Percentiles rank a stretch among this genome's conserved stretches.
Conservation (phyloP, 78 protist species). For the Dictyostelium firmibasis region DNA sequence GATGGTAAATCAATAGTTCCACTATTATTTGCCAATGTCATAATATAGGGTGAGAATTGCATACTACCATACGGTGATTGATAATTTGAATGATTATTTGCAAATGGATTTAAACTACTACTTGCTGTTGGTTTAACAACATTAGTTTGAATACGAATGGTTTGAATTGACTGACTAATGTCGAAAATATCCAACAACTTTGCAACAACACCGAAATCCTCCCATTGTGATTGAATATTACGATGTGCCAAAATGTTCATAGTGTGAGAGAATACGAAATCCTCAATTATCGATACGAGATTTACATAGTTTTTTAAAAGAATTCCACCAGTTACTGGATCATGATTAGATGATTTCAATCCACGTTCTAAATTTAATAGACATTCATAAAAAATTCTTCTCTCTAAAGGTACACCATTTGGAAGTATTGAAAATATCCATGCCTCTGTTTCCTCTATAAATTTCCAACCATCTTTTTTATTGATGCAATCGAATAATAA, state of each 20-base stretch:
- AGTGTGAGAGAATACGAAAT: constrained; percentile 59
- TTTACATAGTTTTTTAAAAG: constrained; percentile 59
- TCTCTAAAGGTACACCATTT: constrained; percentile 43
- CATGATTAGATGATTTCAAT: not conserved
- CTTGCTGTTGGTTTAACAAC: not conserved
- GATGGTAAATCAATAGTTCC: constrained; percentile 47
- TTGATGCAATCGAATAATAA: constrained; percentile 38
- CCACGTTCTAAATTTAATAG: constrained; percentile 22
- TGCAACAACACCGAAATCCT: constrained; percentile 65
- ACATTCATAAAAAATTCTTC: constrained; percentile 71
- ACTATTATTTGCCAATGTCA: constrained; percentile 26
- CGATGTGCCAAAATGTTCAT: constrained; percentile 62
- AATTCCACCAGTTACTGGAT: not conserved
- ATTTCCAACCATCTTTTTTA: constrained; percentile 74
- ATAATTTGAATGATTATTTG: not conserved
- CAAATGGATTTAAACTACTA: not conserved
- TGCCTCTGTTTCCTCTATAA: constrained; percentile 77
- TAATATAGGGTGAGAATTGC: constrained; percentile 30
- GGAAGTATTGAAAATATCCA: constrained; percentile 48
- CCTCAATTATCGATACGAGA: constrained; percentile 64
- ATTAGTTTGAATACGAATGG: not conserved
- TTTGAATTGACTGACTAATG: constrained; percentile 58
- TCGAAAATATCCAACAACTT: constrained; percentile 65
- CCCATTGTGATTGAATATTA: constrained; percentile 76
- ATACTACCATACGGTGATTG: not conserved